Percentiles rank a stretch among this genome's conserved stretches.
phyloP scores from a whole-genome alignment of 306 rosid genomes.

The Abrus pulchellus region DNA sequence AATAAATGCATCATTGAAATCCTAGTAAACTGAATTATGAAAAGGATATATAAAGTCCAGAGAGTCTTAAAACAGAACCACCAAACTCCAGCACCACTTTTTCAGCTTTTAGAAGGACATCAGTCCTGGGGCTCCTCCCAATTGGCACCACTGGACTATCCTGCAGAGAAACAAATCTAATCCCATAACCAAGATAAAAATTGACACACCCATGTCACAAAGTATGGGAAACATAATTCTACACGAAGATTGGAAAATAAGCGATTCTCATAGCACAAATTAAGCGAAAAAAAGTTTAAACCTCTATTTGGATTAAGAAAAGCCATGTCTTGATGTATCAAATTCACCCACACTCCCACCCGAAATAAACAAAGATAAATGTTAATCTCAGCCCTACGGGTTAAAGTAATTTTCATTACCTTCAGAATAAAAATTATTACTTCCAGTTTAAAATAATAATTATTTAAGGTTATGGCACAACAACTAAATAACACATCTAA shows the following conservation, averaged over 20 bases:
- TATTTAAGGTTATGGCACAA: too few relatives aligned
- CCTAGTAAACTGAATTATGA: constrained; percentile 42
- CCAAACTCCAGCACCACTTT: constrained; percentile 77
- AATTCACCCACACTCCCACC: too few relatives aligned
- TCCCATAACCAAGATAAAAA: constrained; percentile 23
- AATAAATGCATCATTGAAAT: constrained; percentile 22
- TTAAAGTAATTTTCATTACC: too few relatives aligned
- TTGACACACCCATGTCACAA: constrained; percentile 10
- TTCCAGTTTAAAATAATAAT: too few relatives aligned
- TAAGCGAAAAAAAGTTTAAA: not conserved
- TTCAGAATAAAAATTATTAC: too few relatives aligned
- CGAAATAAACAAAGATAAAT: too few relatives aligned
- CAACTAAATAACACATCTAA: too few relatives aligned
- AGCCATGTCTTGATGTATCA: too few relatives aligned
- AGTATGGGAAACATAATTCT: not conserved
- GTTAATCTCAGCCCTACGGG: too few relatives aligned
- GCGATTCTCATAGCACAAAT: not conserved
- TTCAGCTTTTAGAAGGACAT: constrained; percentile 88
- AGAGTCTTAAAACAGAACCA: constrained; percentile 86
- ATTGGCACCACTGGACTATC: constrained; percentile 84
- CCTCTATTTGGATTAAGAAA: too few relatives aligned
- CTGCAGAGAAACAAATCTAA: constrained; percentile 57
- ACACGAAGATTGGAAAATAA: constrained; percentile 1
- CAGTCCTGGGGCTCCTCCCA: constrained; percentile 92
- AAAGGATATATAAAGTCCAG: constrained; percentile 97